These are phyloP conservation scores for Pleurotus djamor DNA, from an alignment of 768 basidiomycete species.

Conservation along the genomic window DNA sequence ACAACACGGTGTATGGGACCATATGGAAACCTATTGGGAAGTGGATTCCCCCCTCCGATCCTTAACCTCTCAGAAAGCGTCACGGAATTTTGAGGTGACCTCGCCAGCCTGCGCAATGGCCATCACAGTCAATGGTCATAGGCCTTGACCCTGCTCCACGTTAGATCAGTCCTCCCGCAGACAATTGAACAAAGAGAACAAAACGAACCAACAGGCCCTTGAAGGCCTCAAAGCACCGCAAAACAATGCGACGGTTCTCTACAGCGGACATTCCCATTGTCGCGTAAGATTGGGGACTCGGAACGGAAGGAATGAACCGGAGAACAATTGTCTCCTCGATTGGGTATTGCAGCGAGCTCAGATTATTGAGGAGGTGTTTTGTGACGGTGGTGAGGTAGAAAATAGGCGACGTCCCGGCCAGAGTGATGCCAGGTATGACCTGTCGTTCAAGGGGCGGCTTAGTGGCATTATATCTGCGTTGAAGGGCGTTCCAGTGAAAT, in stretches of 20 bases:
- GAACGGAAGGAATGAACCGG: neutral
- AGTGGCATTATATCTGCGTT: slow-evolving; percentile 4
- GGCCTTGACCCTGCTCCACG: too few relatives aligned
- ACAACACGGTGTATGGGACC: too few relatives aligned
- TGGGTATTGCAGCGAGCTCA: slow-evolving; percentile 16
- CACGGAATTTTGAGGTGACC: too few relatives aligned
- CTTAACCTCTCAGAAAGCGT: too few relatives aligned
- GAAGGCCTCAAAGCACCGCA: slow-evolving; percentile 21
- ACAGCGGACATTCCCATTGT: slow-evolving; percentile 20
- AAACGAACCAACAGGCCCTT: neutral
- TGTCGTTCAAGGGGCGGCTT: neutral
- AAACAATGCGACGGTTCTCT: slow-evolving; percentile 18
- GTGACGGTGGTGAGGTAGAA: slow-evolving; percentile 30
- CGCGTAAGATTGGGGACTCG: neutral
- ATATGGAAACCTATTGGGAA: too few relatives aligned
- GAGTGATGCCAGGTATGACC: slow-evolving; percentile 26
- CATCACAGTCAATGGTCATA: too few relatives aligned
- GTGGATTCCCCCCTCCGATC: too few relatives aligned
- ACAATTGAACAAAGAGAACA: too few relatives aligned
- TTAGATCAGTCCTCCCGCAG: too few relatives aligned
- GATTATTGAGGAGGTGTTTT: slow-evolving; percentile 10
- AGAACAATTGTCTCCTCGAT: slow-evolving; percentile 3
- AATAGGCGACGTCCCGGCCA: slow-evolving; percentile 23
- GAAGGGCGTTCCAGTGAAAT: slow-evolving; percentile 17
- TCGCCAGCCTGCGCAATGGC: too few relatives aligned